A percentile compares a stretch with the other conserved stretches of the same genome.
phyloP scores from a whole-genome alignment of 768 basidiomycete genomes.

The Russula sp. region DNA sequence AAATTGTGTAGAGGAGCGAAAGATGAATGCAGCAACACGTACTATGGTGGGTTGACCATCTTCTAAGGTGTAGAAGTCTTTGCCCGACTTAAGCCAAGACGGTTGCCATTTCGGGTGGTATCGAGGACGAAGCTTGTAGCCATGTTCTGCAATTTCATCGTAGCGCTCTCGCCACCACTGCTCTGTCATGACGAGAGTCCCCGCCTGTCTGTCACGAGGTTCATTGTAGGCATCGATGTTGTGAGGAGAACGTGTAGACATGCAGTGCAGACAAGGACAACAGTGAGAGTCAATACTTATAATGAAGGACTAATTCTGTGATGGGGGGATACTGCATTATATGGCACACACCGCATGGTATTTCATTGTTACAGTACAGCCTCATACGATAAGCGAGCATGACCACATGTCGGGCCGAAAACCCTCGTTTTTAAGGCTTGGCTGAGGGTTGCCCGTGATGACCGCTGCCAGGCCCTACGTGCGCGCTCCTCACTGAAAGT shows the following conservation, averaged over 20 bases:
- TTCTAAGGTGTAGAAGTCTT: slow-evolving; percentile 11
- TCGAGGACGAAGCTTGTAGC: slow-evolving; percentile 17
- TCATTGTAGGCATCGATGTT: not conserved
- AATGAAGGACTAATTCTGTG: not conserved
- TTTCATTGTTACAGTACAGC: too few species aligned
- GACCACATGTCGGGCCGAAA: not conserved
- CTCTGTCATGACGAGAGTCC: slow-evolving; percentile 13
- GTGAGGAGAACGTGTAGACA: not conserved
- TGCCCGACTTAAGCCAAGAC: slow-evolving; percentile 8
- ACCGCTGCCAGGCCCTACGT: not conserved
- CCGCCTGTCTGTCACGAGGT: not conserved
- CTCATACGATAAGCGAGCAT: not conserved
- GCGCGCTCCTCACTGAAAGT: too few species aligned
- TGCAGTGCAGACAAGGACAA: not conserved
- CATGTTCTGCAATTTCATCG: not conserved
- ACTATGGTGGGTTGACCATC: slow-evolving; percentile 17
- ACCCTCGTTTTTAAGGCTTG: too few species aligned
- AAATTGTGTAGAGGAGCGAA: not conserved
- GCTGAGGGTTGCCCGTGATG: too few species aligned
- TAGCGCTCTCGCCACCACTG: slow-evolving; percentile 15
- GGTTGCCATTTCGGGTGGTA: slow-evolving; percentile 15
- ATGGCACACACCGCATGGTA: too few species aligned
- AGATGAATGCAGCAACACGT: not conserved
- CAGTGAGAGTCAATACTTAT: not conserved
- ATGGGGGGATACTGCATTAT: too few species aligned